Conservation (phyloP, 176 grass and related monocot species). For the Ensete ventricosum region DNA sequence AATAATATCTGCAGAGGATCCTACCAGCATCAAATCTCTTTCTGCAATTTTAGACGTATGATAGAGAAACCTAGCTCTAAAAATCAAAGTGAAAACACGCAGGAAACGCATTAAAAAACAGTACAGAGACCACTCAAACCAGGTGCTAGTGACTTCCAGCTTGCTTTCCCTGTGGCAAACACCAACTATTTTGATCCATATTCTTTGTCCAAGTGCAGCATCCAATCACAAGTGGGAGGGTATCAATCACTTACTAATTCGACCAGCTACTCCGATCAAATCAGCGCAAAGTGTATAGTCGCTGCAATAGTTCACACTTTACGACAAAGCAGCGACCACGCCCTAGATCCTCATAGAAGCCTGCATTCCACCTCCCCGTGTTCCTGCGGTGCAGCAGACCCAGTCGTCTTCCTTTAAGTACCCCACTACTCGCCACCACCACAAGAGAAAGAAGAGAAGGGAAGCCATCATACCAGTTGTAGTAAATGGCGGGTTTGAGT, state of each 20-base stretch:
- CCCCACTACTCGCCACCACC: neutral
- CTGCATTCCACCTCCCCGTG: neutral
- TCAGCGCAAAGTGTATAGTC: neutral
- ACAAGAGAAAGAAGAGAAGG: neutral
- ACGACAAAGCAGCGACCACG: neutral
- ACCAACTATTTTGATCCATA: no score
- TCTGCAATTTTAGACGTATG: no score
- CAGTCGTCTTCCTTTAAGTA: slow-evolving; percentile 2
- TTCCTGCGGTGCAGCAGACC: neutral
- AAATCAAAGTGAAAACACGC: no score
- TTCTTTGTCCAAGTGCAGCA: neutral
- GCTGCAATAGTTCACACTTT: neutral
- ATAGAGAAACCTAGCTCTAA: no score
- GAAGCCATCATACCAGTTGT: neutral
- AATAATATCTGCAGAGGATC: no score
- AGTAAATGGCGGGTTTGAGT: slow-evolving; percentile 22
- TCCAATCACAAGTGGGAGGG: neutral
- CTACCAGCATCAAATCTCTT: no score
- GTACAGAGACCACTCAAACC: no score
- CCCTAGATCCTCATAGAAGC: neutral
- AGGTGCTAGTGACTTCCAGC: no score
- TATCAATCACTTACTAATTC: neutral
- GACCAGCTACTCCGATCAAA: neutral
- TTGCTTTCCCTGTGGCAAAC: no score
- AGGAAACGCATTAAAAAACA: no score